A percentile compares a stretch with the other conserved stretches of the same genome.
These are phyloP conservation scores for Cudoniella acicularis DNA, from an alignment of 495 filamentous ascomycete species.

Conservation along the genomic window DNA sequence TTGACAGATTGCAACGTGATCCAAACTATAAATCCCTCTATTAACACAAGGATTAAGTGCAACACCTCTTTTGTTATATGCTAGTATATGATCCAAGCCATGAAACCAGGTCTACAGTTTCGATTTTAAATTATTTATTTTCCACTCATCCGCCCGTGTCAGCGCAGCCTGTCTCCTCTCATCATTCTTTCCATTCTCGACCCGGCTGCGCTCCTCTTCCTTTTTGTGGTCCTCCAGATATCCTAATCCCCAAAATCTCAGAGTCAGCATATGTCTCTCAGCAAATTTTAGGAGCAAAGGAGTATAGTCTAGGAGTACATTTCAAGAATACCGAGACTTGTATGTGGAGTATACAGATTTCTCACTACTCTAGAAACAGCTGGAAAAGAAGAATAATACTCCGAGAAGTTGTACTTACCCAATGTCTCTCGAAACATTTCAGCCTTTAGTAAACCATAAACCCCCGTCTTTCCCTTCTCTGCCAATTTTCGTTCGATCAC, in stretches of 20 bases:
- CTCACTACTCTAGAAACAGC: no score
- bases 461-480: constrained; percentile 55
- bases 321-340: no score
- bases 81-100: background rate
- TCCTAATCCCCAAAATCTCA: no score
- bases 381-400: background rate
- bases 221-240: background rate
- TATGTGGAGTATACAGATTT: no score
- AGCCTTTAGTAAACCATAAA: constrained; percentile 64
- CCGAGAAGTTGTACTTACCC: constrained; percentile 40
- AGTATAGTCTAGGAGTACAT: no score
- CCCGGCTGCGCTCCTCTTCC: background rate
- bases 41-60: no score
- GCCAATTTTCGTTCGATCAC: constrained; percentile 52
- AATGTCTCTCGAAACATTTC: constrained; percentile 69
- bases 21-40: no score
- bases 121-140: background rate
- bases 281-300: no score
- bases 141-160: background rate
- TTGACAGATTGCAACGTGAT: background rate
- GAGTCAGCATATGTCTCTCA: no score
- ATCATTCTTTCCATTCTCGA: background rate
- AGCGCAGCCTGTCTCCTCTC: background rate
- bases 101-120: background rate
- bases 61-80: no score